phyloP scores from a whole-genome alignment of 164 flowering plant genomes.

The Tetrastigma voinierianum region DNA sequence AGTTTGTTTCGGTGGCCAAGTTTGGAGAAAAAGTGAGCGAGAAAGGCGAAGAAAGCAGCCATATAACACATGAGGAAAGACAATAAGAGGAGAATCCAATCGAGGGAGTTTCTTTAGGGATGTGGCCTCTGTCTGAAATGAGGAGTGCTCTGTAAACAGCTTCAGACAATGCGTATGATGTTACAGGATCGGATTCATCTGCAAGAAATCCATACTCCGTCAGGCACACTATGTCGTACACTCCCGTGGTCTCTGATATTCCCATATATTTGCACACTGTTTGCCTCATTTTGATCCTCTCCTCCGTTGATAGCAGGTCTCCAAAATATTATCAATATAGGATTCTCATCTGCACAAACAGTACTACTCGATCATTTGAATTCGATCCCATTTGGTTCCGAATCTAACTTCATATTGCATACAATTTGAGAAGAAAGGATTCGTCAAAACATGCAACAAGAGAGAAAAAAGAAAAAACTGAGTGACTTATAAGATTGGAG shows the following conservation, averaged over 20 bases:
- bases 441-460: too few species aligned
- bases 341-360: conserved; percentile 61
- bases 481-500: too few species aligned
- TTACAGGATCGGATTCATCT: conserved; percentile 62
- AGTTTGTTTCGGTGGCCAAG: conserved; percentile 19
- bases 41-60: conserved; percentile 31
- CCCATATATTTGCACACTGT: conserved; percentile 52
- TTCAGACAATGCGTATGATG: conserved; percentile 61
- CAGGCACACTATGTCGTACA: conserved; percentile 67
- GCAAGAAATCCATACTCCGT: conserved; percentile 65
- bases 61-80: conserved; percentile 34
- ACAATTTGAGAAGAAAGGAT: too few species aligned
- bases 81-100: conserved; percentile 24
- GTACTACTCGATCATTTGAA: not conserved
- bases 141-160: conserved; percentile 64
- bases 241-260: conserved; percentile 53
- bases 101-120: conserved; percentile 36
- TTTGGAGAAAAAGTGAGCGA: conserved; percentile 38
- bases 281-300: conserved; percentile 56
- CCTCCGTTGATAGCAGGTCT: conserved; percentile 54
- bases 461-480: too few species aligned
- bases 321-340: conserved; percentile 72
- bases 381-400: too few species aligned
- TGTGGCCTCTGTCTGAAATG: conserved; percentile 50
- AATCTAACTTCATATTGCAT: too few species aligned